phyloP scores from a whole-genome alignment of 1,284 basidiomycete species.

The Waitea zeae region DNA sequence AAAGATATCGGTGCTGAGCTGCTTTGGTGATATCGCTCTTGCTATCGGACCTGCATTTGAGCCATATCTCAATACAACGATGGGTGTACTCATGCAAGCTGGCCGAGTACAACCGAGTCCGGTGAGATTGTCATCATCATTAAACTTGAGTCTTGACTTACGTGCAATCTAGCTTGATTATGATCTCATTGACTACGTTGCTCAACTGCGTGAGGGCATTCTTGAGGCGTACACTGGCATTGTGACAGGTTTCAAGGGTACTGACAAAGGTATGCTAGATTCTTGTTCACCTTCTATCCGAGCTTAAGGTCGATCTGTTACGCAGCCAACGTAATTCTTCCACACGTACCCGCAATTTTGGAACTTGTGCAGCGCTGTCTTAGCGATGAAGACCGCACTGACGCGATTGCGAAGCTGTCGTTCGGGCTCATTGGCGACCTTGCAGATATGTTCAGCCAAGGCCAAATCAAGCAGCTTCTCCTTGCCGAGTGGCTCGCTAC shows the following conservation, averaged over 20 bases:
- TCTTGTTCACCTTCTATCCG: constrained; percentile 1
- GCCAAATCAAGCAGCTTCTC: constrained; percentile 68
- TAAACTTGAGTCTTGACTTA: constrained; percentile 2
- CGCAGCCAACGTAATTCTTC: constrained; percentile 47
- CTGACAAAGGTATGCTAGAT: constrained; percentile 43
- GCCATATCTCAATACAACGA: constrained; percentile 81
- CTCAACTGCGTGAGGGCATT: constrained; percentile 84
- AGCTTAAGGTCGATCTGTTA: constrained; percentile 6
- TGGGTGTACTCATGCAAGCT: constrained; percentile 86
- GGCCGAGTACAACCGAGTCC: constrained; percentile 76
- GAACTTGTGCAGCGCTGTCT: constrained; percentile 72
- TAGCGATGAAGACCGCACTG: constrained; percentile 72
- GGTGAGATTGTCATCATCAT: constrained; percentile 26
- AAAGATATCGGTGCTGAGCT: constrained; percentile 90
- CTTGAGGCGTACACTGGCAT: constrained; percentile 95
- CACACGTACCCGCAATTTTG: constrained; percentile 65
- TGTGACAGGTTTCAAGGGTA: constrained; percentile 78
- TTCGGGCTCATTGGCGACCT: constrained; percentile 88
- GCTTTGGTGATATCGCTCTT: constrained; percentile 94
- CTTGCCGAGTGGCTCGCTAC: constrained; percentile 70
- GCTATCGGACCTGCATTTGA: constrained; percentile 81
- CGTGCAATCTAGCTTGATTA: constrained; percentile 47
- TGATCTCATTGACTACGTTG: constrained; percentile 87
- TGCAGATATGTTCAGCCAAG: constrained; percentile 70
- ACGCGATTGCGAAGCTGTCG: constrained; percentile 58